phyloP scores from a whole-genome alignment of 148 eudicot genomes.

The Rhododendron molle region DNA sequence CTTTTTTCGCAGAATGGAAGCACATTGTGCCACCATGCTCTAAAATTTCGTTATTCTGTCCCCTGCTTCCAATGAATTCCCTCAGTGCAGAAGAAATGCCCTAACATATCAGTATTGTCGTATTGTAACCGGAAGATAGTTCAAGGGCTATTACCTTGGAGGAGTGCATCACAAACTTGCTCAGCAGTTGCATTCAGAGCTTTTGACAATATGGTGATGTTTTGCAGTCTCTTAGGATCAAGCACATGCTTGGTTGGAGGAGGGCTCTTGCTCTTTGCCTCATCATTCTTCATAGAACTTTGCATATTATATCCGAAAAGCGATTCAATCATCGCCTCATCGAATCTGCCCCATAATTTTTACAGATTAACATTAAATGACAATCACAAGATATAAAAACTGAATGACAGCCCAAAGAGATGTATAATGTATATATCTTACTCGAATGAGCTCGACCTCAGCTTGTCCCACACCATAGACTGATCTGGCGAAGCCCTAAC shows the following conservation, averaged over 20 bases:
- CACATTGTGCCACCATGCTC: not conserved
- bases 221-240: slow-evolving; percentile 93
- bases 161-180: slow-evolving; percentile 70
- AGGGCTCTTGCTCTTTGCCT: slow-evolving; percentile 68
- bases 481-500: slow-evolving; percentile 86
- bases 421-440: slow-evolving; percentile 27
- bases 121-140: not conserved
- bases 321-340: slow-evolving; percentile 93
- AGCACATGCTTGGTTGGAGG: slow-evolving; percentile 92
- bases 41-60: not conserved
- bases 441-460: slow-evolving; percentile 90
- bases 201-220: slow-evolving; percentile 86
- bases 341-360: slow-evolving; percentile 47
- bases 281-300: slow-evolving; percentile 56
- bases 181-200: slow-evolving; percentile 77
- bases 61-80: not conserved
- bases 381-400: not conserved
- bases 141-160: slow-evolving; percentile 46
- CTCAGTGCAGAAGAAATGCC: not conserved
- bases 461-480: slow-evolving; percentile 94
- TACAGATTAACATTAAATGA: not conserved
- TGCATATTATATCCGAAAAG: slow-evolving; percentile 83
- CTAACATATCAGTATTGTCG: not conserved
- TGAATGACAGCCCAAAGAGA: not conserved
- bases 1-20: not conserved